Base-by-base conservation (phyloP, 352 stramenopile species). In the Phytophthora citrophthora region DNA sequence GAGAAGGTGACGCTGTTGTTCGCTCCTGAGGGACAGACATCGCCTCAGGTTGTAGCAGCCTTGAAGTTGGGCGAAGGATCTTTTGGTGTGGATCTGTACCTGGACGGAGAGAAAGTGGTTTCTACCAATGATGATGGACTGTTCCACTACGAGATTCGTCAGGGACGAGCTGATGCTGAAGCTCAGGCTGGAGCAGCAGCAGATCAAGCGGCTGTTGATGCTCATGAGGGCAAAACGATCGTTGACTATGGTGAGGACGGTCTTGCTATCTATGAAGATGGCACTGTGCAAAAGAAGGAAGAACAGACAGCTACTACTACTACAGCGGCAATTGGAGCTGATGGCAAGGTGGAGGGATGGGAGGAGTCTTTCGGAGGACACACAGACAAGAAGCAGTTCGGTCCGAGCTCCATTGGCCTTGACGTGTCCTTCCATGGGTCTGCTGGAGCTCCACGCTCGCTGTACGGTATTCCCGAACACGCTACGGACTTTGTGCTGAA, bases 401-500 rank as follows among this genome's bases (percentile, higher is more conserved):
- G 86, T 4, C 93, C 95, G 18, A 98, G 90, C 66, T 98, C 91
- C 26, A 93, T 99, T 12, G 97, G 97, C 13, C 77, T 99, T 26
- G 97, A 99, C 75, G 88, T 99, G 36, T 82, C 77, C 29, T 99
- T 99, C 78, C 68, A 88, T 49, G 72, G 76, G 32, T 87, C 86
- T 1, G 76, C 60, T 2, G 76, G 46, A 20, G 68, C 86, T 0
- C 74, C 72, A 15, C 84, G 85, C 15, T 73, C 95, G 41, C 65
- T 99, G 5, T 99, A 98, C 74, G 98, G 98, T 45, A 91, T 99
- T 49, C 97, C 98, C 3, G 97, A 99, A 68, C 97, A 99, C 81
- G 97, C 97, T 10, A 95, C 90, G 15, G 89, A 94, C 47, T 97
- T 98, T 18, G 54, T 89, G 38, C 73, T 99, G 5, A 97, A 98